Evolutionary conservation across 2,329 filamentous ascomycete species (phyloP).

Genomic region (Amauroascus verrucosus): DNA sequence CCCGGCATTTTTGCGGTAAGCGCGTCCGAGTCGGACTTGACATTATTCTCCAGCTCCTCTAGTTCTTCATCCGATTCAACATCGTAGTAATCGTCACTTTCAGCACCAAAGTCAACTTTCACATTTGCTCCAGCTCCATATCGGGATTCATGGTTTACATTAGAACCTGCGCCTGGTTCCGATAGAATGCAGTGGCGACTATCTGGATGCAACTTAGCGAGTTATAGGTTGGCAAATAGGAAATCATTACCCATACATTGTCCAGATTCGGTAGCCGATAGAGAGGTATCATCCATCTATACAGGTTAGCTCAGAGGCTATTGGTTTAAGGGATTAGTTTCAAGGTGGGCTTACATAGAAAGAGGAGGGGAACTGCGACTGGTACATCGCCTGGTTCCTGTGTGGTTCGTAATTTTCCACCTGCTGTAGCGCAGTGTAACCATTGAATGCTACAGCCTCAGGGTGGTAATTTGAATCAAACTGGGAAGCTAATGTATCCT

Average conservation of each 20-base stretch:
- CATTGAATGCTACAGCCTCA: neutral
- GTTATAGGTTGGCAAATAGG: conserved; percentile 9
- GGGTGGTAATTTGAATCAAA: conserved; percentile 2
- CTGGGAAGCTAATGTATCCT: neutral
- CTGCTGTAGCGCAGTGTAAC: neutral
- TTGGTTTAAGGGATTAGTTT: neutral
- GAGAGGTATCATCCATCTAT: conserved; percentile 3
- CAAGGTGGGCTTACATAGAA: conserved; percentile 12
- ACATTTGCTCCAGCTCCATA: neutral
- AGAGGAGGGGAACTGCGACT: conserved; percentile 6
- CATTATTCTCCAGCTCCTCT: conserved; percentile 23
- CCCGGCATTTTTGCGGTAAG: neutral
- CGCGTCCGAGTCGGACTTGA: neutral
- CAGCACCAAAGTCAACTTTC: conserved; percentile 31
- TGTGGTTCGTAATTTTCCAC: conserved; percentile 4
- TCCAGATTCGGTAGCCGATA: conserved; percentile 7
- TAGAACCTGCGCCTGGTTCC: neutral
- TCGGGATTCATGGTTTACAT: neutral
- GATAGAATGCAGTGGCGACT: conserved; percentile 1
- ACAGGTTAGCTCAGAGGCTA: neutral
- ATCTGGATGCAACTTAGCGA: conserved; percentile 12
- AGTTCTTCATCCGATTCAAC: conserved; percentile 52
- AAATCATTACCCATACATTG: conserved; percentile 13
- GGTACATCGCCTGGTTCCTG: conserved; percentile 2
- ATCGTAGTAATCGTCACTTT: conserved; percentile 54